phyloP scores from a whole-genome alignment of 2,329 filamentous ascomycete species.

The Berkeleyomyces rouxiae region DNA sequence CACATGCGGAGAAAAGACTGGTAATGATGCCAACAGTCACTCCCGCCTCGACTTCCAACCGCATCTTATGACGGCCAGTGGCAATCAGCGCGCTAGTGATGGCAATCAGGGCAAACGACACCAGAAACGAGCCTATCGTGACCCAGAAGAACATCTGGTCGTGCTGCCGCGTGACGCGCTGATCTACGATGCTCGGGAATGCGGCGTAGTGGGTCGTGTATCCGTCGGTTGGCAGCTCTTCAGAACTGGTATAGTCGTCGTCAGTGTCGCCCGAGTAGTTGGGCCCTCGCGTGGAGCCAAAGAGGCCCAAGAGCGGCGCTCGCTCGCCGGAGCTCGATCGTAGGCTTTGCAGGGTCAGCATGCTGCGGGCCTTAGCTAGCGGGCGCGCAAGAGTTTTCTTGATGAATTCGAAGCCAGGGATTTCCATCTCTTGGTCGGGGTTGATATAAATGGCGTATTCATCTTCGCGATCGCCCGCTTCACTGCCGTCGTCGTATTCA shows the following conservation, averaged over 20 bases:
- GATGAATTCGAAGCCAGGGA: conserved; percentile 47
- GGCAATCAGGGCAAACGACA: conserved; percentile 45
- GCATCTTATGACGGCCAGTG: conserved; percentile 50
- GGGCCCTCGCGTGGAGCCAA: neutral
- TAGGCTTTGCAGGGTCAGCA: conserved; percentile 23
- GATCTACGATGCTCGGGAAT: conserved; percentile 34
- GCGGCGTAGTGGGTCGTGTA: conserved; percentile 39
- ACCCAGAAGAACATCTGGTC: conserved; percentile 39
- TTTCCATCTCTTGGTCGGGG: conserved; percentile 42
- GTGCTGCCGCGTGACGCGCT: conserved; percentile 32
- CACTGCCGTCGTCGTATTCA: conserved; percentile 71
- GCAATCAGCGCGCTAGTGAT: conserved; percentile 49
- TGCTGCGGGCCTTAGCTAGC: conserved; percentile 33
- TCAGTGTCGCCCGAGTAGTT: conserved; percentile 9
- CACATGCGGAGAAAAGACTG: conserved; percentile 46
- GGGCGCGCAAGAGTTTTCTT: conserved; percentile 33
- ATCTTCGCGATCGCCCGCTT: conserved; percentile 40
- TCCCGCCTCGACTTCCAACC: conserved; percentile 56
- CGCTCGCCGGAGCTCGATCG: conserved; percentile 17
- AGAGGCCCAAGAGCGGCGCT: conserved; percentile 18
- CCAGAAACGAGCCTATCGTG: conserved; percentile 37
- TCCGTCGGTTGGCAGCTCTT: conserved; percentile 31
- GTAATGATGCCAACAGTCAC: conserved; percentile 52
- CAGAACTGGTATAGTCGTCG: conserved; percentile 33
- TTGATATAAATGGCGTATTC: conserved; percentile 61